Percentiles rank a stretch among this genome's conserved stretches.
phyloP scores from a whole-genome alignment of 495 filamentous ascomycete species.

The Xylaria flabelliformis region DNA sequence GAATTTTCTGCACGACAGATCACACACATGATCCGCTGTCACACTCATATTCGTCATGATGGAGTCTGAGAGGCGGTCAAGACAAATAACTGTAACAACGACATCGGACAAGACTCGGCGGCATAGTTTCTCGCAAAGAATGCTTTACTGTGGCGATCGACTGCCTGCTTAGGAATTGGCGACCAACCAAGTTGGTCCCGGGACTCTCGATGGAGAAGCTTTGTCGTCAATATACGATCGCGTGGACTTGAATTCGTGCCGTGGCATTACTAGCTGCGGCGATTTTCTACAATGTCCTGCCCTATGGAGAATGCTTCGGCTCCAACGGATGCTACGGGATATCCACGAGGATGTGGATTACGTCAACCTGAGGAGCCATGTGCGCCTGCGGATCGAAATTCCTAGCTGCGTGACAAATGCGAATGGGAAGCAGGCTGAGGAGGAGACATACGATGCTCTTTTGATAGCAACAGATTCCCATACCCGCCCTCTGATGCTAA shows the following conservation, averaged over 20 bases:
- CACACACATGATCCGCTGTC: slow-evolving; percentile 29
- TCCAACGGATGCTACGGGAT: slow-evolving; percentile 37
- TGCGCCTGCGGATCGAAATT: slow-evolving; percentile 37
- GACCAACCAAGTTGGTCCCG: slow-evolving; percentile 28
- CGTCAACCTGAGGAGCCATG: slow-evolving; percentile 34
- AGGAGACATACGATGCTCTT: slow-evolving; percentile 37
- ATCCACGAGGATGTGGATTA: slow-evolving; percentile 42
- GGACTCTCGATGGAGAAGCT: slow-evolving; percentile 29
- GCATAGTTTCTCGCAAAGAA: slow-evolving; percentile 41
- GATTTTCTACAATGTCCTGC: slow-evolving; percentile 45
- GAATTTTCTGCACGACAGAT: slow-evolving; percentile 25
- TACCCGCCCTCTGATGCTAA: slow-evolving; percentile 34
- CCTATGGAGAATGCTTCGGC: slow-evolving; percentile 29
- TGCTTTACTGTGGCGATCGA: slow-evolving; percentile 42
- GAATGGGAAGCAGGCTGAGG: slow-evolving; percentile 17
- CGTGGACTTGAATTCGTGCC: slow-evolving; percentile 37
- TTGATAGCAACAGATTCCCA: slow-evolving; percentile 41
- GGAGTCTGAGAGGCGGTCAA: slow-evolving; percentile 25
- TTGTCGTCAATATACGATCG: slow-evolving; percentile 38
- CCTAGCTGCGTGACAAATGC: slow-evolving; percentile 25
- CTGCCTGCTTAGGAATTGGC: slow-evolving; percentile 34
- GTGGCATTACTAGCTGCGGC: slow-evolving; percentile 40
- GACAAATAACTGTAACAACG: neutral
- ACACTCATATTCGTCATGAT: slow-evolving; percentile 23
- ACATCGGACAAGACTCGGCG: slow-evolving; percentile 29